Conservation (phyloP, 176 grass and related monocot genomes). For the Puccinellia tenuiflora region DNA sequence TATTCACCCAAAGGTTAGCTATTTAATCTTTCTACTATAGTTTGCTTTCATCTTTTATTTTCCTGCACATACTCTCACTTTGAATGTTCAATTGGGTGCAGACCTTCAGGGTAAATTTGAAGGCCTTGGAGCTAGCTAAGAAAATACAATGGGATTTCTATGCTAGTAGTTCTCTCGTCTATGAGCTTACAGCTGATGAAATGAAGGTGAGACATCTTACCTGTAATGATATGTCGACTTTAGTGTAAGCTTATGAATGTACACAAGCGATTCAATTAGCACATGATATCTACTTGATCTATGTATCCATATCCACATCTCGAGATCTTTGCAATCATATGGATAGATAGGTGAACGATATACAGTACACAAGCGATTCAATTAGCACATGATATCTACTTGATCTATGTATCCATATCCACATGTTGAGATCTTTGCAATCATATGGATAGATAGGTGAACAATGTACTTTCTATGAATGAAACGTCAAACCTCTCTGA, state of each 20-base stretch:
- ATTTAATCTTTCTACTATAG: not conserved
- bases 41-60: not conserved
- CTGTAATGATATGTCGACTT: not conserved
- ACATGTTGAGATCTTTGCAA: not conserved
- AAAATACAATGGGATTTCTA: slow-evolving; percentile 76
- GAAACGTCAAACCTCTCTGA: not conserved
- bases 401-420: not conserved
- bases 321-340: not conserved
- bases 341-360: not conserved
- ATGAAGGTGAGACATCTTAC: slow-evolving; percentile 57
- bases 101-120: slow-evolving; percentile 70
- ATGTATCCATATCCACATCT: slow-evolving; percentile 7
- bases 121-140: slow-evolving; percentile 79
- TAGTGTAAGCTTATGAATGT: slow-evolving; percentile 8
- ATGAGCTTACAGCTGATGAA: slow-evolving; percentile 43
- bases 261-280: not conserved
- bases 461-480: not conserved
- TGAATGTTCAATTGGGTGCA: slow-evolving; percentile 29
- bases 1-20: slow-evolving; percentile 68
- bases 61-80: slow-evolving; percentile 18
- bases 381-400: not conserved
- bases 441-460: not conserved
- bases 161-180: slow-evolving; percentile 44
- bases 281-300: not conserved
- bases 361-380: not conserved